Base-by-base conservation (phyloP, 192 early-diverging fungal species). In the Podila epigama region DNA sequence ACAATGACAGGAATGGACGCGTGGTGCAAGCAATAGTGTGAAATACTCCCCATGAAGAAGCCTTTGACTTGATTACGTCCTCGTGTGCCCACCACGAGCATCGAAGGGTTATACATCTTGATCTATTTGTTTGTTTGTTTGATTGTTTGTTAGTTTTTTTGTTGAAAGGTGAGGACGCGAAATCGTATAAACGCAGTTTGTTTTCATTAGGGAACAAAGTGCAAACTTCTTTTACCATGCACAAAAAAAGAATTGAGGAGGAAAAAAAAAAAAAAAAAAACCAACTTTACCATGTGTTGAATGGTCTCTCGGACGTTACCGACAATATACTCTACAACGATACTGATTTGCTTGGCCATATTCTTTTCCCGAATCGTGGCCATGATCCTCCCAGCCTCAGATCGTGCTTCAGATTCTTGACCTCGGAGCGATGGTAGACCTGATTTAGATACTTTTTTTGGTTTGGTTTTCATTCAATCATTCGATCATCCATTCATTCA, bases 81-180 rank as follows among this genome's bases (percentile, higher is more conserved):
- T 61, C 88, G 81, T 2, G 89, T 90, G 48, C 91, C 91, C 56
- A 92, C 89, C 60, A 92, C 84, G 28, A 92, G 69, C 81, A 90
- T 86, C 1, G 86, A 81, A 36, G 90, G 90, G 51, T 92, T 82
- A 37, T 87, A 87, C 80, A 87, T 85, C 16, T 79, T 69, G 52
- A 87, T 85, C 86, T 87, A 57, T 35, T 52, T 1, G 15, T 52
- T 2, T 52, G 15, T 52, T 25, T 22, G 5, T 52, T 52, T 52
- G 15, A 9, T 52, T 2, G 15, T 52, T 52, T 52, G 18, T 52
- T 52, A 20, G 9, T 25, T 52, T 15, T 52, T 52, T 52, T 25
- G n/a, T n/a, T n/a, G n/a, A n/a, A n/a, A n/a, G n/a, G n/a, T n/a
- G n/a, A n/a, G n/a, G n/a, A n/a, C n/a, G n/a, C n/a, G n/a, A 42